phyloP scores from a whole-genome alignment of 257 asterid species.

The Gynochthodes officinalis region DNA sequence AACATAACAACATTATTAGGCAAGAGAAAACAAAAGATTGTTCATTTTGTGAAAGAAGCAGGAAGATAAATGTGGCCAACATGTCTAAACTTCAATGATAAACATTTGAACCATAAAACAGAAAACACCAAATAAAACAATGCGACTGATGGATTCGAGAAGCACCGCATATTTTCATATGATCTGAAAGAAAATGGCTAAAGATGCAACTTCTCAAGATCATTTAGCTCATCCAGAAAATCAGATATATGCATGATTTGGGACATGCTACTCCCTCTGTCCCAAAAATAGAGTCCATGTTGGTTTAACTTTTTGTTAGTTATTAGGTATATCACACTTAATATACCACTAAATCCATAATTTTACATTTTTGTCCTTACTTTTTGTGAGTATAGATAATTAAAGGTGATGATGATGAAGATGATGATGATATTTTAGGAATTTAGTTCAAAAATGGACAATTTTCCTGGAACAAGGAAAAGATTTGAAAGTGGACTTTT shows the following conservation, averaged over 20 bases:
- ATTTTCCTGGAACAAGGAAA: no score
- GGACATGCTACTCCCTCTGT: no score
- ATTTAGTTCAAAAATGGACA: no score
- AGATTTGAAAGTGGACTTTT: no score
- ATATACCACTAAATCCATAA: no score
- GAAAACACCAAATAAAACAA: background rate
- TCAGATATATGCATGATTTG: background rate
- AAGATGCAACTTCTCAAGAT: background rate
- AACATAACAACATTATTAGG: slow-evolving; percentile 4
- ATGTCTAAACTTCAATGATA: background rate
- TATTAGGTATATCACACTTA: no score
- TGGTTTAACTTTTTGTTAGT: no score
- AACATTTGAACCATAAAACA: background rate
- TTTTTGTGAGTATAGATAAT: no score
- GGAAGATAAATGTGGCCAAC: background rate
- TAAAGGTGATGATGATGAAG: no score
- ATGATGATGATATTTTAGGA: no score
- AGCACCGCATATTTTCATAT: background rate
- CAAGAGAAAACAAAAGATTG: background rate
- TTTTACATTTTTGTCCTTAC: no score
- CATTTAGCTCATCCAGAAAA: background rate
- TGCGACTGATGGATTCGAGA: background rate
- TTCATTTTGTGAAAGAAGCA: background rate
- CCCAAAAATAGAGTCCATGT: no score
- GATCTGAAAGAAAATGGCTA: background rate